Conservation (phyloP, 2,329 filamentous ascomycete genomes). For the Colletotrichum nymphaeae region DNA sequence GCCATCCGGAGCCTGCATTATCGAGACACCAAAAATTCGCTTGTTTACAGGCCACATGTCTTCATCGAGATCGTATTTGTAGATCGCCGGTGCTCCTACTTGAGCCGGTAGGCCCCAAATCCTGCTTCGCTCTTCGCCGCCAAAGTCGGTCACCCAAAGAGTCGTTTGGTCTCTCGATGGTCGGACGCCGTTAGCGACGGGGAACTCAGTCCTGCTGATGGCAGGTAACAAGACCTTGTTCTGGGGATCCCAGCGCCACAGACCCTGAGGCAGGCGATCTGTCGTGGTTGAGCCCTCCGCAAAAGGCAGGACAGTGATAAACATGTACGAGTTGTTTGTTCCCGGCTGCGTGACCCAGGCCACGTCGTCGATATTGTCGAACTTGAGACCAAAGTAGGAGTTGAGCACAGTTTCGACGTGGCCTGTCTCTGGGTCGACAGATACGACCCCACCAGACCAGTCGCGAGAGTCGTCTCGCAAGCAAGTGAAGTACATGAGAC, state of each 20-base stretch:
- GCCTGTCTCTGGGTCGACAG: neutral
- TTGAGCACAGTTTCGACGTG: neutral
- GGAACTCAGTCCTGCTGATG: neutral
- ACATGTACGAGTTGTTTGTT: neutral
- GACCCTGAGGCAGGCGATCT: neutral
- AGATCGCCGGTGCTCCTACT: neutral
- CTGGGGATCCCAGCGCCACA: neutral
- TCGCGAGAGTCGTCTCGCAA: neutral
- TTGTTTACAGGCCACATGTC: neutral
- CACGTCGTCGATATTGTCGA: neutral
- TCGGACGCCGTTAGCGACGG: neutral
- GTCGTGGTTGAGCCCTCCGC: neutral
- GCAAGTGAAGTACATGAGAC: neutral
- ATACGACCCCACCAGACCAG: neutral
- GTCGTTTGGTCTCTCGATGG: neutral
- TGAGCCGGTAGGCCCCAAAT: neutral
- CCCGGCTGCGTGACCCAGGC: neutral
- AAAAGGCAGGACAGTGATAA: neutral
- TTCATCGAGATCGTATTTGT: neutral
- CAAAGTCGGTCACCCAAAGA: neutral
- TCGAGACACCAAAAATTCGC: neutral
- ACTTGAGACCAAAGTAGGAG: neutral
- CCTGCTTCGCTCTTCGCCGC: neutral
- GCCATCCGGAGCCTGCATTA: neutral
- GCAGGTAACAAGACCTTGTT: neutral